A percentile compares a stretch with the other conserved stretches of the same genome.
Evolutionary conservation across 495 filamentous ascomycete genomes (phyloP).

Genomic region (Daldinia concentrica): DNA sequence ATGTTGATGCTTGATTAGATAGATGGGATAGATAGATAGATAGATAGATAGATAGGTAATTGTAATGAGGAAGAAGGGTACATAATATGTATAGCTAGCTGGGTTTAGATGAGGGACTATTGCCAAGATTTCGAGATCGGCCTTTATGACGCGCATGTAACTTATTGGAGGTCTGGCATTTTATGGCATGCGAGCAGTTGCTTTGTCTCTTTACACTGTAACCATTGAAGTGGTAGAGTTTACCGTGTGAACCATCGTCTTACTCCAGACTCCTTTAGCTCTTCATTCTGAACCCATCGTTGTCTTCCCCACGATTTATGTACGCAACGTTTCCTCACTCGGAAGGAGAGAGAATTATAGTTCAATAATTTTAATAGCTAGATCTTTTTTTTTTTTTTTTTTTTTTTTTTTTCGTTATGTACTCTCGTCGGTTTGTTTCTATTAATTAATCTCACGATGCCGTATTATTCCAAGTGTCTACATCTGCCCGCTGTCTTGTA

Average conservation of each 20-base stretch:
- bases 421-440: background rate
- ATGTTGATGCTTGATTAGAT: too few relatives aligned
- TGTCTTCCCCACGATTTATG: background rate
- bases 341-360: background rate
- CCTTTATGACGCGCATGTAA: slow-evolving; percentile 9
- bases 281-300: background rate
- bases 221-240: slow-evolving; percentile 3
- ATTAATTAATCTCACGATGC: background rate
- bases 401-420: too few relatives aligned
- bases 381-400: too few relatives aligned
- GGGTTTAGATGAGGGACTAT: slow-evolving; percentile 15
- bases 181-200: background rate
- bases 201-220: slow-evolving; percentile 6
- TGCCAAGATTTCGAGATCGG: slow-evolving; percentile 13
- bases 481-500: background rate
- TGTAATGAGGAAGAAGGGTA: too few relatives aligned
- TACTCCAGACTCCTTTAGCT: background rate
- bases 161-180: slow-evolving; percentile 2
- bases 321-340: background rate
- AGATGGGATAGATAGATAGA: background rate
- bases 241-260: background rate
- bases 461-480: background rate
- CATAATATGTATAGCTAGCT: background rate
- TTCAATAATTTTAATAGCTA: background rate
- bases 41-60: background rate